Evolutionary conservation across 176 grass and related monocot genomes (phyloP), one percentile per base, ranked within the genome.

Genomic region (Oryza officinalis): DNA sequence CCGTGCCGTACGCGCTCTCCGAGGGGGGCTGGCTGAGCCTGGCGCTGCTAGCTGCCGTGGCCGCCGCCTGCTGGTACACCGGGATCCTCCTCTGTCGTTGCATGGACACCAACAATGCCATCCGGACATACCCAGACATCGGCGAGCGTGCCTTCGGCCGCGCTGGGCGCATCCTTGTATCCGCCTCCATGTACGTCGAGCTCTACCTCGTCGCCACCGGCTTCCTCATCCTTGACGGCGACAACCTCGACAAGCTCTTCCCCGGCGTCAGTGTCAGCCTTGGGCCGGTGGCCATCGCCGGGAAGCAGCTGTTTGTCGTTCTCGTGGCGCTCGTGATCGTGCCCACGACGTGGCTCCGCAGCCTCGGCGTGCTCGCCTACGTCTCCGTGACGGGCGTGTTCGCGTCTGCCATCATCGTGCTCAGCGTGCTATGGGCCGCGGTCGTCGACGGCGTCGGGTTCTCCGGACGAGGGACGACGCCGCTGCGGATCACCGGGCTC

Each of bases 161-260:
- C 63, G 26, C 22, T 0, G 89, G 92, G 13, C 85, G 81, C 13
- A 14, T 91, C 37, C 38, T 73, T 13, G 86, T 94, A 11, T 94
- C 89, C 0, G 5, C 72, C 14, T 78, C 89, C 80, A 89, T 91
- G 79, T 94, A 94, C 83, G 31, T 72, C 6, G 89, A 91, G 89
- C 89, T 94, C 71, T 94, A 94, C 83, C 80, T 91, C 32, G 86
- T 94, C 8, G 92, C 92, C 40, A 57, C 81, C n/a, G 83, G 89
- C 4, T 94, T 94, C 78, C 74, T 94, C 22, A 87, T 94, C 54
- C 69, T 94, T 23, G 88, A 91, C 10, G 92, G 86, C 0, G 86
- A 94, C 45, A 89, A 89, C 80, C n/a, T n/a, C n/a, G n/a, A n/a
- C n/a, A n/a, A n/a, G n/a, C n/a, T n/a, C n/a, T n/a, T n/a, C n/a